Evolutionary conservation across 371 early-diverging fungal species (phyloP).

Genomic region (Rhizopus sp.): DNA sequence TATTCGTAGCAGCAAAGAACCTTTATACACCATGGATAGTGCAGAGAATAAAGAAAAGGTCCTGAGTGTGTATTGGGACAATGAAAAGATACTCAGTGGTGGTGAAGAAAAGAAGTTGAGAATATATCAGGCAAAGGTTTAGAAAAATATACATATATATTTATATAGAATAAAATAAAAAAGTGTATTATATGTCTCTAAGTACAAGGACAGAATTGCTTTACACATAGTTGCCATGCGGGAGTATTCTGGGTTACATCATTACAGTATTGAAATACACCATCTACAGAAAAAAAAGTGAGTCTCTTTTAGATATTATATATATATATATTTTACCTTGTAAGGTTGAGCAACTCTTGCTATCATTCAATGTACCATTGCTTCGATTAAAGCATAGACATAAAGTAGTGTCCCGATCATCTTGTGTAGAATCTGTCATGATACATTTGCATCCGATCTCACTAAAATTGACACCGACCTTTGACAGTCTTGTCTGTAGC

Average conservation of each 20-base stretch:
- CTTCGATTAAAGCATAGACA: conserved; percentile 27
- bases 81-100: conserved; percentile 73
- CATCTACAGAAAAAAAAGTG: conserved; percentile 8
- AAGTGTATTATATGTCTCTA: background rate
- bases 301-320: background rate
- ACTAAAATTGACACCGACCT: background rate
- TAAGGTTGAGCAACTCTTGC: conserved; percentile 7
- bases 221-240: conserved; percentile 18
- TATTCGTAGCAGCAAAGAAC: conserved; percentile 75
- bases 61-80: conserved; percentile 79
- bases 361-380: conserved; percentile 17
- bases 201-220: conserved; percentile 19
- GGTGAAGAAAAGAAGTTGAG: conserved; percentile 84
- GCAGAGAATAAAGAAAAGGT: conserved; percentile 67
- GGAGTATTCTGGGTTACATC: conserved; percentile 13
- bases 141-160: conserved; percentile 7
- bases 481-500: background rate
- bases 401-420: conserved; percentile 18
- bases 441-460: conserved; percentile 28
- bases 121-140: conserved; percentile 62
- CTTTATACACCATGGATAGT: conserved; percentile 67
- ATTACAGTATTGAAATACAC: conserved; percentile 19
- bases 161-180: background rate
- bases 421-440: conserved; percentile 16
- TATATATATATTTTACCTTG: conserved; percentile 16